phyloP scores from a whole-genome alignment of 1,139 yeast genomes.

The Yamadazyma aaseri region DNA sequence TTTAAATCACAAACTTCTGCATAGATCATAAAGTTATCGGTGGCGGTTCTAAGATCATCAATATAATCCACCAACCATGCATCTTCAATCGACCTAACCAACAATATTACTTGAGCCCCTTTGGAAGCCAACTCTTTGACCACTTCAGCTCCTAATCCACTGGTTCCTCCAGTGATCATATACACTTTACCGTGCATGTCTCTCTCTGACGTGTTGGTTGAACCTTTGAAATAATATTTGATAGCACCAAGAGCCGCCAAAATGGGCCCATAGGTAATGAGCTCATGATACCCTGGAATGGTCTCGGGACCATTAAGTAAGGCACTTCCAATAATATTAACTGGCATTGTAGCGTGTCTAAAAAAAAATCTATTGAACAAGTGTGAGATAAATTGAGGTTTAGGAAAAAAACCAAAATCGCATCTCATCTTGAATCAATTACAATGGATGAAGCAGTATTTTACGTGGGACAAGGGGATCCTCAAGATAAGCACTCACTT shows the following conservation, averaged over 20 bases:
- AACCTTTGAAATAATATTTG: constrained; percentile 76
- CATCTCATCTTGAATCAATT: constrained; percentile 4
- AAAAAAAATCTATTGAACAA: no score
- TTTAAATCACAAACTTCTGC: constrained; percentile 86
- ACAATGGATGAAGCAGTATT: constrained; percentile 62
- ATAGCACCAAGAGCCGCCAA: constrained; percentile 34
- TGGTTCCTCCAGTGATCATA: constrained; percentile 77
- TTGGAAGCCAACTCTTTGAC: constrained; percentile 69
- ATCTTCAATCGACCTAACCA: constrained; percentile 65
- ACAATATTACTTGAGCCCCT: constrained; percentile 85
- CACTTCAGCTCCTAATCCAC: constrained; percentile 82
- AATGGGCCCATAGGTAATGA: constrained; percentile 47
- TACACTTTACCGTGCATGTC: constrained; percentile 90
- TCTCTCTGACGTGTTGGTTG: constrained; percentile 84
- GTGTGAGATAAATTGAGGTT: constrained; percentile 7
- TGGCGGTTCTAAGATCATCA: constrained; percentile 68
- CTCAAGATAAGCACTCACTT: constrained; percentile 45
- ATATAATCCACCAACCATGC: constrained; percentile 79
- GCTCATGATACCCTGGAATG: constrained; percentile 69
- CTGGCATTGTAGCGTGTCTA: constrained; percentile 64
- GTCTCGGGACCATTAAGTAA: constrained; percentile 59
- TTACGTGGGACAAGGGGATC: constrained; percentile 52
- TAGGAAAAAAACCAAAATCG: constrained; percentile 7
- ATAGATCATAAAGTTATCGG: constrained; percentile 73
- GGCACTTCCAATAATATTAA: constrained; percentile 69